Evolutionary conservation across 805 yeast genomes (phyloP).

Genomic region (Barnettozyma botsteinii): DNA sequence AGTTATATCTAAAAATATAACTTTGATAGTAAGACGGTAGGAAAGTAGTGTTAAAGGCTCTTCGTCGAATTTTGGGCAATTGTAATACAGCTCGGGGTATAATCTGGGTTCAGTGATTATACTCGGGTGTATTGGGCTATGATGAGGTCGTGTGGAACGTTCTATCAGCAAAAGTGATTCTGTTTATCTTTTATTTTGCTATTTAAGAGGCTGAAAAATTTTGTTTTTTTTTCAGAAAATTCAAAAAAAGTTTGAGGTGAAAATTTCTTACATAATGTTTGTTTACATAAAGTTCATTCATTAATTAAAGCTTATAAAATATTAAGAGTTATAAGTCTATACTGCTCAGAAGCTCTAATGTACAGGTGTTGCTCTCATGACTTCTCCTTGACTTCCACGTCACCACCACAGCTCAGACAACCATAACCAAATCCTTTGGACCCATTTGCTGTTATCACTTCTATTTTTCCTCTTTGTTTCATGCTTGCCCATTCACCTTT

Average conservation of each 20-base stretch:
- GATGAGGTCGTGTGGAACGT: no score
- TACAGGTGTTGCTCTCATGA: background rate
- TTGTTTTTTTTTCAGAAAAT: background rate
- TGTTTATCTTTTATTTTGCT: background rate
- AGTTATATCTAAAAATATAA: slow-evolving; percentile 1
- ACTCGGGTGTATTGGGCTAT: slow-evolving; percentile 7
- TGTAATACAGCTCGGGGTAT: slow-evolving; percentile 4
- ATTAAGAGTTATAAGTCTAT: background rate
- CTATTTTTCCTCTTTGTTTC: slow-evolving; percentile 58
- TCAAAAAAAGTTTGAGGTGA: background rate
- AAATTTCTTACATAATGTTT: background rate
- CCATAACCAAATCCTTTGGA: slow-evolving; percentile 32
- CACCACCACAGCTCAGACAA: slow-evolving; percentile 57
- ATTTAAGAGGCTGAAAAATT: no score
- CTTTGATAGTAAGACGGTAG: no score
- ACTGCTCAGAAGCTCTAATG: background rate
- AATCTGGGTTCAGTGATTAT: slow-evolving; percentile 6
- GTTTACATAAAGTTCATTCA: no score
- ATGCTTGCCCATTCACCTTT: slow-evolving; percentile 92
- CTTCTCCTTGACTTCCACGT: slow-evolving; percentile 39
- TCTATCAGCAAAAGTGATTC: background rate
- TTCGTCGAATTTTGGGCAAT: slow-evolving; percentile 12
- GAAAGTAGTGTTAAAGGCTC: background rate
- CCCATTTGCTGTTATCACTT: slow-evolving; percentile 25
- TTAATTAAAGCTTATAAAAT: background rate